phyloP scores from a whole-genome alignment of 1,284 basidiomycete genomes.

The Cerioporus squamosus region DNA sequence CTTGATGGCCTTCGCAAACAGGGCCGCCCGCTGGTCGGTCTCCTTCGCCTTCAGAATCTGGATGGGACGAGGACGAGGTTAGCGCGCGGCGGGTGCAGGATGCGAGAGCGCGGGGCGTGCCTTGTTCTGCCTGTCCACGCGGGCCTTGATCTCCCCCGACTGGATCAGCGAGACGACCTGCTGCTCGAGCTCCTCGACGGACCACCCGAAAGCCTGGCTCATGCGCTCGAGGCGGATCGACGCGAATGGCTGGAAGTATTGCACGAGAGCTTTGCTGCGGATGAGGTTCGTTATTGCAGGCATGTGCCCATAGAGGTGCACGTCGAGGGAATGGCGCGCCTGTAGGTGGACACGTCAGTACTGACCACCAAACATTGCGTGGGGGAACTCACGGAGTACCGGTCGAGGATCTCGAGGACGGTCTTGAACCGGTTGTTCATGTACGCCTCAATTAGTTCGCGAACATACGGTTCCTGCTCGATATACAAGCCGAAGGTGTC shows the following conservation, averaged over 20 bases:
- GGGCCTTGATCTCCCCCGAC: conserved; percentile 71
- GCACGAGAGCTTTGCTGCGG: conserved; percentile 73
- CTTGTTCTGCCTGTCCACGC: conserved; percentile 84
- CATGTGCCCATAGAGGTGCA: conserved; percentile 74
- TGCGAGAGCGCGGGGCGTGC: conserved; percentile 45
- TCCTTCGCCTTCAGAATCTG: conserved; percentile 77
- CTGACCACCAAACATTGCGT: too few relatives aligned
- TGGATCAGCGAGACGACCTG: conserved; percentile 79
- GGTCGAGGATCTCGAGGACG: conserved; percentile 73
- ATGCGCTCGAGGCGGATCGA: conserved; percentile 81
- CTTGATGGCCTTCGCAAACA: conserved; percentile 77
- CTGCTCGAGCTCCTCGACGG: conserved; percentile 65
- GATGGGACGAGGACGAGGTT: too few relatives aligned
- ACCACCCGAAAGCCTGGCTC: conserved; percentile 84
- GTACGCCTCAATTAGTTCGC: conserved; percentile 84
- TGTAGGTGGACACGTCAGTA: conserved; percentile 31
- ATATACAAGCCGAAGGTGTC: conserved; percentile 75
- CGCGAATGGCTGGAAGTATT: conserved; percentile 86
- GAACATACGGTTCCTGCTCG: conserved; percentile 84
- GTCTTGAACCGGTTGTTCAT: conserved; percentile 82
- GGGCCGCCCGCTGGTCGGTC: conserved; percentile 71
- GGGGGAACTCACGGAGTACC: conserved; percentile 63
- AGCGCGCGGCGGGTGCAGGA: too few relatives aligned
- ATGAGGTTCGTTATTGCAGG: conserved; percentile 62
- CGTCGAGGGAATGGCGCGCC: conserved; percentile 77